Evolutionary conservation across 169 alveolate genomes (phyloP).

Genomic region (Plasmodium vivax): DNA sequence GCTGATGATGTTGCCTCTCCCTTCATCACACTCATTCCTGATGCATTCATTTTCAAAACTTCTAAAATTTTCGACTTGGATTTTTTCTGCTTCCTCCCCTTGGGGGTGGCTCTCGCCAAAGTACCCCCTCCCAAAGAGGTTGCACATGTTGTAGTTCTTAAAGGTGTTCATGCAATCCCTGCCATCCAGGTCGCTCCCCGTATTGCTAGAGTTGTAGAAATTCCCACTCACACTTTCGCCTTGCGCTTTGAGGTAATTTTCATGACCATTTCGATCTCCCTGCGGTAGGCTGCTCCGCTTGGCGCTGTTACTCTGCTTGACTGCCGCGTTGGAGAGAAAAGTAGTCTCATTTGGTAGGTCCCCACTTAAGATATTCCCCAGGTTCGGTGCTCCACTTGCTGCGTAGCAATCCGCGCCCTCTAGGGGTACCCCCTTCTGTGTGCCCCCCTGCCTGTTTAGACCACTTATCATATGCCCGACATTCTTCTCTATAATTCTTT

Average conservation of each 20-base stretch:
- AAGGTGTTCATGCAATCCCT: background rate
- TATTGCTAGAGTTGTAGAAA: background rate
- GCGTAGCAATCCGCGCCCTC: background rate
- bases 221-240: background rate
- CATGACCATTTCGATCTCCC: background rate
- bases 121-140: background rate
- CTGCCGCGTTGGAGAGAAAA: background rate
- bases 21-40: background rate
- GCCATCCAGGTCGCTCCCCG: background rate
- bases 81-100: background rate
- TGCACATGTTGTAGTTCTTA: slow-evolving; percentile 4
- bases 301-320: background rate
- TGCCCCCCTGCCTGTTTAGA: background rate
- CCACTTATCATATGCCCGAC: background rate
- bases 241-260: background rate
- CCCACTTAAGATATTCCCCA: background rate
- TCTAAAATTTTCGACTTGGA: slow-evolving; percentile 11
- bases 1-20: background rate
- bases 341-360: background rate
- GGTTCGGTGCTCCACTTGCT: background rate
- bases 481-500: background rate
- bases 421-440: background rate
- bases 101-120: background rate
- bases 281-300: background rate
- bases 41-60: slow-evolving; percentile 21